Evolutionary conservation across 495 filamentous ascomycete species (phyloP), one percentile per base, ranked within the genome.

Genomic region (Xylaria venustula): DNA sequence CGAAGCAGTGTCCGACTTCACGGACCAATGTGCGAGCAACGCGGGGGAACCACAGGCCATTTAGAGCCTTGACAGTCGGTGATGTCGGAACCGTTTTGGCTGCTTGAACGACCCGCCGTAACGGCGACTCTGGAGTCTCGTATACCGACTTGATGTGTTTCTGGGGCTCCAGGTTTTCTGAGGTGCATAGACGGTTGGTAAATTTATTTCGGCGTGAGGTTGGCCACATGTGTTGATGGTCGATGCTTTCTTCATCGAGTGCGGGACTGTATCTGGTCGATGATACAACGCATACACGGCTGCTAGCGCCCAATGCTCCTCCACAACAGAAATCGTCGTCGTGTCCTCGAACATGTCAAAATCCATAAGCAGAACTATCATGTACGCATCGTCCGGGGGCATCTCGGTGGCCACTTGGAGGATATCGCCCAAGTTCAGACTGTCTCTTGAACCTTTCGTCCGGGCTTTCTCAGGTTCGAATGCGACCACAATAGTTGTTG

Each of bases 251-350:
- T 2, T 55, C 32, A 57, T 90, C 85, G 7, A 87, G 69, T 0
- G 23, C 30, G 0, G 86, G 87, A 50, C 85, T 69, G 61, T 90
- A 90, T 56, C 87, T 70, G 3, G 86, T 79, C 11, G 73, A 79
- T 0, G 81, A 85, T 1, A 90, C 84, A 6, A 89, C 81, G 1
- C 79, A 75, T 4, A 89, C 76, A 5, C 88, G 73, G 60, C 79
- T 83, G 1, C 79, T n/a, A n/a, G n/a, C 84, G 14, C 87, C 88
- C 61, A 88, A 90, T 17, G 88, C 87, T 26, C 84, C 75, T 2
- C 87, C 88, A 64, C 87, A 89, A 58, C 81, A 85, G 60, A 88
- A 90, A 17, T 83, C 81, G 58, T 89, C 88, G 3, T 88, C 81
- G 3, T 87, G 63, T 83, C 81, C 65, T 90, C 86, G 67, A 84